phyloP scores from a whole-genome alignment of 352 stramenopile genomes.

The Phytophthora foliorum region DNA sequence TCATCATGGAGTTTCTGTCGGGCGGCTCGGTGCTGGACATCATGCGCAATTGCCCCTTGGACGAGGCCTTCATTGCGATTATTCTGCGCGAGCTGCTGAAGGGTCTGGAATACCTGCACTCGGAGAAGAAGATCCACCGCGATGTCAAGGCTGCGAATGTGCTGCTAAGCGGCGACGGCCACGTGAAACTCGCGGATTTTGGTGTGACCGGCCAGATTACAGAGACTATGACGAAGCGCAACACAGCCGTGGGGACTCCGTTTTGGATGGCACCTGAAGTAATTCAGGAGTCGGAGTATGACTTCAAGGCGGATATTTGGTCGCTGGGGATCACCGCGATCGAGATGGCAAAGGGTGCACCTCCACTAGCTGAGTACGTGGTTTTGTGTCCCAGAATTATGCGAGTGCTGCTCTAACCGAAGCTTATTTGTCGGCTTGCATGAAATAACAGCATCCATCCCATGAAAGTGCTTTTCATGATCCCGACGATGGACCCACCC shows the following conservation, averaged over 20 bases:
- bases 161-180: slow-evolving; percentile 78
- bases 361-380: slow-evolving; percentile 92
- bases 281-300: slow-evolving; percentile 93
- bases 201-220: slow-evolving; percentile 95
- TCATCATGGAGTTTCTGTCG: slow-evolving; percentile 96
- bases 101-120: slow-evolving; percentile 84
- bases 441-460: slow-evolving; percentile 93
- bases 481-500: slow-evolving; percentile 95
- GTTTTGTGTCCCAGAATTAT: not conserved
- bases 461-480: slow-evolving; percentile 99
- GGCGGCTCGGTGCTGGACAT: slow-evolving; percentile 92
- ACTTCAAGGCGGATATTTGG: slow-evolving; percentile 99
- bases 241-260: slow-evolving; percentile 97
- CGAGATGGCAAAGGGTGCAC: slow-evolving; percentile 98
- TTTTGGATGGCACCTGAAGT: slow-evolving; percentile 98
- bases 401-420: slow-evolving; percentile 3
- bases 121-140: slow-evolving; percentile 88
- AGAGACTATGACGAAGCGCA: slow-evolving; percentile 98
- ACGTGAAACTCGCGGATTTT: slow-evolving; percentile 87
- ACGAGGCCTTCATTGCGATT: slow-evolving; percentile 87
- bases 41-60: slow-evolving; percentile 80
- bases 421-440: slow-evolving; percentile 1
- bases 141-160: slow-evolving; percentile 90
- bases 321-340: slow-evolving; percentile 98
- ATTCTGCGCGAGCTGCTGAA: slow-evolving; percentile 84